Percentiles rank a stretch among this genome's conserved stretches.
phyloP scores from a whole-genome alignment of 805 yeast genomes.

The Wickerhamiella parazyma region DNA sequence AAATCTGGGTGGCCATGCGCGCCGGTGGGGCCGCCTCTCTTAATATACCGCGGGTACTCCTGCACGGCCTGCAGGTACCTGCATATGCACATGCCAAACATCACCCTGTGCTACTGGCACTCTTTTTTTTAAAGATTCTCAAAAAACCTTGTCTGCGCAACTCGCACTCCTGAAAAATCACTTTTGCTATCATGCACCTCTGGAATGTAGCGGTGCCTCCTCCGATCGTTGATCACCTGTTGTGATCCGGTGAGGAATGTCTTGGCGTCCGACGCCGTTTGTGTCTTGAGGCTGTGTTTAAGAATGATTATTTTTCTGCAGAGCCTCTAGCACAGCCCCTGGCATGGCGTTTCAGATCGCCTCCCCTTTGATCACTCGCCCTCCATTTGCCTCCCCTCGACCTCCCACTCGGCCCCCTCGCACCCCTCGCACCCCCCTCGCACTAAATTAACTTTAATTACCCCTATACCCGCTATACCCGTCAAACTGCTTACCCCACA shows the following conservation, averaged over 20 bases:
- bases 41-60: background rate
- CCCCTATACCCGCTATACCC: too few relatives aligned
- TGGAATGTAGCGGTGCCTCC: background rate
- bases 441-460: too few relatives aligned
- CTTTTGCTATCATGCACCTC: background rate
- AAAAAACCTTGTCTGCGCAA: too few relatives aligned
- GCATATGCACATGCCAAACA: background rate
- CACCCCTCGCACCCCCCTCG: too few relatives aligned
- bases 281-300: too few relatives aligned
- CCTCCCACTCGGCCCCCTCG: too few relatives aligned
- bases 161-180: background rate
- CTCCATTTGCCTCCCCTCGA: too few relatives aligned
- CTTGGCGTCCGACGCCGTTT: too few relatives aligned
- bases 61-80: slow-evolving; percentile 3
- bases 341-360: background rate
- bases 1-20: slow-evolving; percentile 29
- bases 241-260: too few relatives aligned
- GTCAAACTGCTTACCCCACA: slow-evolving; percentile 8
- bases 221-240: background rate
- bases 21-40: background rate
- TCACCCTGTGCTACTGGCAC: too few relatives aligned
- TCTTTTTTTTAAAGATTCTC: too few relatives aligned
- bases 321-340: background rate
- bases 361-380: too few relatives aligned
- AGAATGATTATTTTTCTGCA: background rate